Conservation (phyloP, 768 basidiomycete genomes). For the Tylopilus sp. region DNA sequence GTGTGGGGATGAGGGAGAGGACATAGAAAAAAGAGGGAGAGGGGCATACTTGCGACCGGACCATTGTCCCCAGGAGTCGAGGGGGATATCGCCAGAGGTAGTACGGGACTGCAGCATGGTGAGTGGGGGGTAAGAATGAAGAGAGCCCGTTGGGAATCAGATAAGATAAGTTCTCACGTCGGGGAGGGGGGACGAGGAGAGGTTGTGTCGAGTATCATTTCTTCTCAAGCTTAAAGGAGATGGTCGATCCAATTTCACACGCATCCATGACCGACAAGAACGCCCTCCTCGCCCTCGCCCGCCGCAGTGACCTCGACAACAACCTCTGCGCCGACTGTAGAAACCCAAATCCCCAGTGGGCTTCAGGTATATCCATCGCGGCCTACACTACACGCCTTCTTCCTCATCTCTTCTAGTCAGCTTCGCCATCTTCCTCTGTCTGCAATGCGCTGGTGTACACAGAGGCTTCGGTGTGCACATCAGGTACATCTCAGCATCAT, state of each 20-base stretch:
- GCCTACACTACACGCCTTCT: not conserved
- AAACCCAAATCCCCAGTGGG: slow-evolving; percentile 96
- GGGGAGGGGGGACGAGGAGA: not conserved
- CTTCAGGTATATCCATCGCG: slow-evolving; percentile 51
- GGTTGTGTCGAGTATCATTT: not conserved
- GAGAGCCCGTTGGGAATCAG: slow-evolving; percentile 21
- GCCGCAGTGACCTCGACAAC: slow-evolving; percentile 69
- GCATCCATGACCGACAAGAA: not conserved
- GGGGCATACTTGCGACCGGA: slow-evolving; percentile 52
- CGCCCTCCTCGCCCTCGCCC: slow-evolving; percentile 66
- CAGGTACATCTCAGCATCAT: slow-evolving; percentile 39
- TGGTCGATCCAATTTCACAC: slow-evolving; percentile 7
- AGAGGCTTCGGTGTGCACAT: slow-evolving; percentile 94
- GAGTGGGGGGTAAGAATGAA: not conserved
- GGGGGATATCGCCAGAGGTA: slow-evolving; percentile 38
- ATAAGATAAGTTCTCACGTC: slow-evolving; percentile 35
- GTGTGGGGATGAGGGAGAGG: slow-evolving; percentile 2
- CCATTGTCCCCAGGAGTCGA: slow-evolving; percentile 74
- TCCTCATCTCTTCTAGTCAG: slow-evolving; percentile 36
- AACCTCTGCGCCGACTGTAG: slow-evolving; percentile 77
- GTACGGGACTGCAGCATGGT: slow-evolving; percentile 54
- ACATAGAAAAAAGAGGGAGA: not conserved
- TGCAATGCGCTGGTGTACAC: slow-evolving; percentile 84
- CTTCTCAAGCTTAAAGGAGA: not conserved
- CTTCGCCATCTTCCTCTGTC: slow-evolving; percentile 87